Conservation (phyloP, 2,329 filamentous ascomycete genomes). For the Beauveria bassiana region DNA sequence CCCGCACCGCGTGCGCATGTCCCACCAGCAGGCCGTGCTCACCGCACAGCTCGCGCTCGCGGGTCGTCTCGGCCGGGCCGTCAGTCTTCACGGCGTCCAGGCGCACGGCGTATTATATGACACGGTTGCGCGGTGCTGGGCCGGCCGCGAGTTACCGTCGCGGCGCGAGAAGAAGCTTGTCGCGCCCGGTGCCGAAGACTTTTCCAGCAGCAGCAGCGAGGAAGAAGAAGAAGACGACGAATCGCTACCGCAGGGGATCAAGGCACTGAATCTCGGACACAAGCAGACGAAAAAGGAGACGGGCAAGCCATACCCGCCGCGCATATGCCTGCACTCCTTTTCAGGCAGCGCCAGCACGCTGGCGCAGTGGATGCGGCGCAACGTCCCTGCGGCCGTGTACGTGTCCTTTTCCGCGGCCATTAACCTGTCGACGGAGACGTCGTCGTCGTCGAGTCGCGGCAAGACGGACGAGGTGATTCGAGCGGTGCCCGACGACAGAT, state of each 20-base stretch:
- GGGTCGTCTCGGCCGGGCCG: slow-evolving; percentile 55
- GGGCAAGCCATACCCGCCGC: slow-evolving; percentile 65
- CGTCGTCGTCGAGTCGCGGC: slow-evolving; percentile 18
- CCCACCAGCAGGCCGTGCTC: slow-evolving; percentile 62
- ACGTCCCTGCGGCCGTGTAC: slow-evolving; percentile 69
- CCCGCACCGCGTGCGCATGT: slow-evolving; percentile 57
- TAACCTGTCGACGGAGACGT: slow-evolving; percentile 56
- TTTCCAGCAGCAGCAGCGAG: slow-evolving; percentile 30
- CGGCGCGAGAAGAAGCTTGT: slow-evolving; percentile 48
- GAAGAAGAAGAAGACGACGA: slow-evolving; percentile 18
- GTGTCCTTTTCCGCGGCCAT: slow-evolving; percentile 84
- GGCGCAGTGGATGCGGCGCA: slow-evolving; percentile 66
- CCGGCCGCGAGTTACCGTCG: slow-evolving; percentile 58
- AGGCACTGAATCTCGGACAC: slow-evolving; percentile 11
- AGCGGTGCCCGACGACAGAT: slow-evolving; percentile 64
- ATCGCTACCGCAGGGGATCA: slow-evolving; percentile 9
- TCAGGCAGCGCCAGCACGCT: slow-evolving; percentile 69
- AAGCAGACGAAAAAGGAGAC: neutral
- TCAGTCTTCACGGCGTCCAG: slow-evolving; percentile 68
- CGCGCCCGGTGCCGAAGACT: slow-evolving; percentile 40
- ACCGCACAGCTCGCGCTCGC: slow-evolving; percentile 63
- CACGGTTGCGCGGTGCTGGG: slow-evolving; percentile 58
- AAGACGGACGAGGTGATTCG: slow-evolving; percentile 59
- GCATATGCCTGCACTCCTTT: slow-evolving; percentile 91
- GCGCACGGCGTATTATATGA: slow-evolving; percentile 66